Base-by-base conservation (phyloP, 2,329 filamentous ascomycete genomes). In the Monosporascus cannonballus region DNA sequence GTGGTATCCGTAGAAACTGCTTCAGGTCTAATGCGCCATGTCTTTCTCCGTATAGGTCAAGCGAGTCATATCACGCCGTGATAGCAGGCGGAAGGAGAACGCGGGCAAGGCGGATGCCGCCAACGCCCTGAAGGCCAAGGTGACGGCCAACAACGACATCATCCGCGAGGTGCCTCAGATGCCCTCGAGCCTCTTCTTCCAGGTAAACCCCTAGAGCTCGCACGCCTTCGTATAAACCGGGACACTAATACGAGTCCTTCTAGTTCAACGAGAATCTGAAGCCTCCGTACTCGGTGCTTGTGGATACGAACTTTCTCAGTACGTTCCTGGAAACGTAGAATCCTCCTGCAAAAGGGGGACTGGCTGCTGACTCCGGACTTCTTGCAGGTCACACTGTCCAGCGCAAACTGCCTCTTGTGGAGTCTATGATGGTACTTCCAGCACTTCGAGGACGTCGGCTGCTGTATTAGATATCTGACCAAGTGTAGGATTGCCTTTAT, bases 331-430 rank as follows among this genome's bases (percentile, higher is more conserved):
- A 39, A 14, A 49, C 17, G 17, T 11, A 48, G 5, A 15, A 8
- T 17, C 17, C 15, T 24, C 47, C 24, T 20, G 18, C 15, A 11
- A 22, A 17, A 8, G 9, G 7, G 6, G 36, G 37, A 25, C 15
- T 50, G 39, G 50, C 47, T 27, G 14, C 36, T 50, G 64, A 96
- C 70, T 93, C 90, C 69, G 96, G 96, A 68, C 96, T 96, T 67
- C 80, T 96, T 57, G 90, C 85, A 46, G 42, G 42, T 39, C 91
- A 96, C 71, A 94, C 91, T 0, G 89, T 97, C 2, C 89, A 92
- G 70, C 84, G 87, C 61, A 97, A 99, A 74, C 82, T 97, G 20
- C 90, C 92, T 36, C 76, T 97, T 14, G 79, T 96, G 20, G 86
- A 93, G 55, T 85, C 87, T 3, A 89, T 96, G 73, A 90, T 89